Percentiles rank a stretch among this genome's conserved stretches.
Evolutionary conservation across 495 filamentous ascomycete genomes (phyloP).

Genomic region (Aspergillus campestris): DNA sequence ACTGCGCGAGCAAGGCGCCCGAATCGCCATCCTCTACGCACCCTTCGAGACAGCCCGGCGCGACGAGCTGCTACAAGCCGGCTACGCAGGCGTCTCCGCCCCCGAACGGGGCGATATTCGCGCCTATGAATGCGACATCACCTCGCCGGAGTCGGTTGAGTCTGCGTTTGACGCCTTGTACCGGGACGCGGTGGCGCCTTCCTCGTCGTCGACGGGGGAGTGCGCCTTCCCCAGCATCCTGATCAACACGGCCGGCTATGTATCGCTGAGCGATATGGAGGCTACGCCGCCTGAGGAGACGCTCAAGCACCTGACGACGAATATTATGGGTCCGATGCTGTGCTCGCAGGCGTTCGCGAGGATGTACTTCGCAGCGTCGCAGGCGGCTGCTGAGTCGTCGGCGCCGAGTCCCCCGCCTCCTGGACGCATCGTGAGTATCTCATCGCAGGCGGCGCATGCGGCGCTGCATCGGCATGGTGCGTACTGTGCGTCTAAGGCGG

Average conservation of each 20-base stretch:
- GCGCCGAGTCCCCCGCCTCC: constrained; percentile 18
- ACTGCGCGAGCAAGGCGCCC: constrained; percentile 27
- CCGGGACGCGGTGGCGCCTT: constrained; percentile 12
- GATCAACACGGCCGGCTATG: constrained; percentile 36
- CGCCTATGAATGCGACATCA: constrained; percentile 37
- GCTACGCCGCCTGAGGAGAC: constrained; percentile 30
- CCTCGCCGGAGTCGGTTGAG: constrained; percentile 27
- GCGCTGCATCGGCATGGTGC: constrained; percentile 35
- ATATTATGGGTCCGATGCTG: constrained; percentile 33
- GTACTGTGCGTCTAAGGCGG: constrained; percentile 43
- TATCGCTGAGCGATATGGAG: constrained; percentile 34
- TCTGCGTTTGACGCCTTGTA: constrained; percentile 19
- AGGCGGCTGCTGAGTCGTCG: constrained; percentile 3
- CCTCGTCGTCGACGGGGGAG: constrained; percentile 7
- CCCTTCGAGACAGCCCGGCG: constrained; percentile 31
- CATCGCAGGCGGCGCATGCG: constrained; percentile 31
- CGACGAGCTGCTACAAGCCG: constrained; percentile 24
- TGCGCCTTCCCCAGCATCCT: constrained; percentile 27
- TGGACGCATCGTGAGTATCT: constrained; percentile 30
- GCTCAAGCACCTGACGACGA: constrained; percentile 31
- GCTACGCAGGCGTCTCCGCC: constrained; percentile 15
- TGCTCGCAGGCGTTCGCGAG: constrained; percentile 34
- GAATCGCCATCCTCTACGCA: constrained; percentile 32
- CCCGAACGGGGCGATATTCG: constrained; percentile 14
- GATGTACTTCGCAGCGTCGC: constrained; percentile 23